Base-by-base conservation (phyloP, 2,329 filamentous ascomycete genomes). In the Xylariaceae sp. region DNA sequence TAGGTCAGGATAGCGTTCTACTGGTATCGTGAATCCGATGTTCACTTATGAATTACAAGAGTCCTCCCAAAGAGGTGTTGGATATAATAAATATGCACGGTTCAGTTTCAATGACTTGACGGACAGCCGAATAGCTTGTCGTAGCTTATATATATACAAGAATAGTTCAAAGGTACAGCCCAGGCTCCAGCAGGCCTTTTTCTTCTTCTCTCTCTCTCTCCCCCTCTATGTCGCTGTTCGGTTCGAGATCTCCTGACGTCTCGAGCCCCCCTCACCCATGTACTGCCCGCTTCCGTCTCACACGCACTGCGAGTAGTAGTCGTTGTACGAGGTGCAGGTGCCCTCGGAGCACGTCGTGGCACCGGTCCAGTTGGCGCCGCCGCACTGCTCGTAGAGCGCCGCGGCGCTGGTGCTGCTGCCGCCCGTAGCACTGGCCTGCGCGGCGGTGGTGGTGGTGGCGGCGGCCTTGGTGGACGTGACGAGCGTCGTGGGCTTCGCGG, bases 261-360 rank as follows among this genome's bases (percentile, higher is more conserved):
- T n/a, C n/a, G n/a, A n/a, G n/a, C n/a, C n/a, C n/a, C n/a, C n/a
- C n/a, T 24, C 8, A 24, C 4, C 16, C 15, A 24, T 4, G 3
- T n/a, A 4, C 26, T 7, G 3, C 18, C 9, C 12, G 4, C 4
- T 19, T 22, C 19, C 31, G 4, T 19, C 18, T 28, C 12, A 19
- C 11, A 52, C 9, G 15, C 48, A 52, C 39, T 52, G 48, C 3
- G 40, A 51, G 38, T 54, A 54, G 32, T 51, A 52, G 16, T 42
- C 36, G 38, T 52, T 53, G 19, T 26, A 33, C 18, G 19, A 7
- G 4, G 30, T 50, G 38, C 53, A 55, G 9, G 42, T 54, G 9
- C 53, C 47, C 33, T 41, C 29, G 11, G 48, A 48, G 38, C 51
- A 54, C 19, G 42, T 44, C 13, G 47, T 52, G 12, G 48, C 11